phyloP scores from a whole-genome alignment of 202 grass and related monocot genomes.

The Dendrocalamus latiflorus region DNA sequence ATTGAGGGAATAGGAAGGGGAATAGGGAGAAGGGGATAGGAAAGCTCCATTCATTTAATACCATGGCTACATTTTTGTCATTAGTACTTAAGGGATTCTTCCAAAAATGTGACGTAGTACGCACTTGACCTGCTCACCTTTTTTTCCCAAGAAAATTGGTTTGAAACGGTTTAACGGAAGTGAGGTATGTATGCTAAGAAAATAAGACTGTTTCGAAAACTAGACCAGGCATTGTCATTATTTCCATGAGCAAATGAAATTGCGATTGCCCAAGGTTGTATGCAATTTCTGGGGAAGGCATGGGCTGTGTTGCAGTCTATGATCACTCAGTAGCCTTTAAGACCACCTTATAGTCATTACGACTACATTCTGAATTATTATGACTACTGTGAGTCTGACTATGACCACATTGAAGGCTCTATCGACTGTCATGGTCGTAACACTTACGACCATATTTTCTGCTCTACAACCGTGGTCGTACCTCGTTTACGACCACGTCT shows the following conservation, averaged over 20 bases:
- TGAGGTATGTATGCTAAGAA: neutral
- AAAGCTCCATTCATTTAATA: too few species aligned
- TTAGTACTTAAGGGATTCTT: neutral
- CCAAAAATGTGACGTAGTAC: neutral
- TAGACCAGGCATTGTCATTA: neutral
- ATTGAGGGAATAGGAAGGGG: too few species aligned
- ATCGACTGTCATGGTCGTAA: too few species aligned
- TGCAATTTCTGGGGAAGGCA: neutral
- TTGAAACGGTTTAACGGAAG: neutral
- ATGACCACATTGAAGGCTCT: too few species aligned
- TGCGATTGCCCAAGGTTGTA: neutral
- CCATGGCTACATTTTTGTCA: neutral
- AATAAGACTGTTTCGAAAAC: neutral
- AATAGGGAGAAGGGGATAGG: too few species aligned
- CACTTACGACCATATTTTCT: too few species aligned
- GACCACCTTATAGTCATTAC: too few species aligned
- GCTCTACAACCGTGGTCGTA: too few species aligned
- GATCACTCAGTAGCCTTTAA: too few species aligned
- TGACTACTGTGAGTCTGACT: too few species aligned
- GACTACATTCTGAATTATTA: too few species aligned
- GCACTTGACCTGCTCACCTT: neutral
- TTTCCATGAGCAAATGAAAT: conserved; percentile 6
- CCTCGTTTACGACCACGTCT: too few species aligned
- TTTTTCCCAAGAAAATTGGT: neutral
- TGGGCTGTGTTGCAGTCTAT: neutral